These are phyloP conservation scores for Phascolomyces articulosus DNA, from an alignment of 371 early-diverging fungal species.

Conservation along the genomic window DNA sequence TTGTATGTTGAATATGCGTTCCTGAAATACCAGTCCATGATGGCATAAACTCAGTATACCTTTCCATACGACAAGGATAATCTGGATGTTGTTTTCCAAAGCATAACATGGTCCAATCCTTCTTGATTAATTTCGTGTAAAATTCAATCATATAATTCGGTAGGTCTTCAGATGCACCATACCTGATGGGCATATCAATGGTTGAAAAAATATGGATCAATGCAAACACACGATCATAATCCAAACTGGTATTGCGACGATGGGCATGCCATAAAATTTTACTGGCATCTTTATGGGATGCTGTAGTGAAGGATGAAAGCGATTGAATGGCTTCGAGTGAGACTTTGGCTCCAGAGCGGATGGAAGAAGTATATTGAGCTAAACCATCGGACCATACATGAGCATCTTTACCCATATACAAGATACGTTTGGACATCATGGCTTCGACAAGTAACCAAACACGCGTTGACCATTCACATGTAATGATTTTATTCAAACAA, in stretches of 20 bases:
- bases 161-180: not conserved
- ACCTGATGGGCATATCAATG: not conserved
- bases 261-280: not conserved
- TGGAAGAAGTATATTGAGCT: not conserved
- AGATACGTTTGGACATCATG: not conserved
- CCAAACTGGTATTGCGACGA: not conserved
- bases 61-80: not conserved
- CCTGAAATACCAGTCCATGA: not conserved
- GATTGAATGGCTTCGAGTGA: not conserved
- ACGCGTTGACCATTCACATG: not conserved
- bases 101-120: not conserved
- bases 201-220: not conserved
- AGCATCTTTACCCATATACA: not conserved
- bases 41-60: not conserved
- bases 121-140: not conserved
- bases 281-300: not conserved
- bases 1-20: not conserved
- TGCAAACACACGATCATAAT: not conserved
- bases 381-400: not conserved
- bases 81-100: not conserved
- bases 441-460: not conserved
- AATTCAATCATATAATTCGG: not conserved
- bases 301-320: not conserved
- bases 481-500: not conserved
- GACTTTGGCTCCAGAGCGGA: not conserved